Percentiles rank a stretch among this genome's conserved stretches.
phyloP scores from a whole-genome alignment of 2,329 filamentous ascomycete species.

The Lachnellula cervina region DNA sequence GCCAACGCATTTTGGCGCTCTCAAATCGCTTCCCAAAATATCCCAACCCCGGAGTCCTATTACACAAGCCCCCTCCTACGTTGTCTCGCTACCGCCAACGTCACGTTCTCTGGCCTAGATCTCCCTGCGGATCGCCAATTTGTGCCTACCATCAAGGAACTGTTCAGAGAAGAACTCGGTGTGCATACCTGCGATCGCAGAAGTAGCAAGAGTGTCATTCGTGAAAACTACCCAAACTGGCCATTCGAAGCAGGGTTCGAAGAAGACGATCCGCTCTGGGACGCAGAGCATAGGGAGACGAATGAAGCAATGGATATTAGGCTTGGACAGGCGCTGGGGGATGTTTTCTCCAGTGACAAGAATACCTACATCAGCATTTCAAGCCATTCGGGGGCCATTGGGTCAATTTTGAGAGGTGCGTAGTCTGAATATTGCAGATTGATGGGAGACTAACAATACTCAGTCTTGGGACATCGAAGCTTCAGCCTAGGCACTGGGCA shows the following conservation, averaged over 20 bases:
- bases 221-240: slow-evolving; percentile 46
- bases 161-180: slow-evolving; percentile 61
- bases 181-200: slow-evolving; percentile 66
- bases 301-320: slow-evolving; percentile 44
- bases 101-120: slow-evolving; percentile 53
- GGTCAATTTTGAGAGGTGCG: slow-evolving; percentile 40
- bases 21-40: slow-evolving; percentile 46
- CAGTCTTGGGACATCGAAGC: slow-evolving; percentile 53
- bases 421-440: neutral
- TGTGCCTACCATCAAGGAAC: slow-evolving; percentile 57
- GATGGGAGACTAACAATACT: neutral
- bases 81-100: slow-evolving; percentile 56
- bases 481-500: slow-evolving; percentile 63
- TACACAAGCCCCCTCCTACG: slow-evolving; percentile 60
- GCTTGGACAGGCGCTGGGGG: slow-evolving; percentile 47
- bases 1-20: slow-evolving; percentile 57
- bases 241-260: slow-evolving; percentile 57
- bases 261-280: slow-evolving; percentile 51
- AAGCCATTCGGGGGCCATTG: slow-evolving; percentile 55
- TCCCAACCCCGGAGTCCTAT: slow-evolving; percentile 58
- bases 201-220: slow-evolving; percentile 49
- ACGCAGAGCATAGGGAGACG: slow-evolving; percentile 39
- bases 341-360: slow-evolving; percentile 49
- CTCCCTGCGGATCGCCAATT: slow-evolving; percentile 50
- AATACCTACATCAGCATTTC: slow-evolving; percentile 55